phyloP scores from a whole-genome alignment of 257 asterid genomes.

The Plectranthus barbatus region DNA sequence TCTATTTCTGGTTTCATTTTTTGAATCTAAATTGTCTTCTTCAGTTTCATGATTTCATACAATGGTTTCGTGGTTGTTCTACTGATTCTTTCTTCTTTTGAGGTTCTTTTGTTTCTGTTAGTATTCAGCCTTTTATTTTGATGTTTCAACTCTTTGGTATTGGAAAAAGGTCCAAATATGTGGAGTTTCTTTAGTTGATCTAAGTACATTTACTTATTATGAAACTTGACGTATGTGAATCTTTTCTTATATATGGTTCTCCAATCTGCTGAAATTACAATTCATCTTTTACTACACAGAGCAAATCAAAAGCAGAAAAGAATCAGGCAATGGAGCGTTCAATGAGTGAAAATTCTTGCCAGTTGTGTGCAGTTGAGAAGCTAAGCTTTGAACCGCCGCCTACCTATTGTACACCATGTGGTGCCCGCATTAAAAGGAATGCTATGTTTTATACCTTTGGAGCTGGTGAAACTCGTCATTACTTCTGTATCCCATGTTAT shows the following conservation, averaged over 20 bases:
- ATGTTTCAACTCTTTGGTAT: constrained; percentile 5
- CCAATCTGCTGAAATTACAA: neutral
- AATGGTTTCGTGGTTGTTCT: neutral
- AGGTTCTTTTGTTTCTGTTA: neutral
- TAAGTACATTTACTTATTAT: neutral
- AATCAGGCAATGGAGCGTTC: constrained; percentile 91
- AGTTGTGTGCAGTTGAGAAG: constrained; percentile 97
- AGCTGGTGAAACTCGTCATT: constrained; percentile 85
- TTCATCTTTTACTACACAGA: constrained; percentile 41
- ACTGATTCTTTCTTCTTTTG: constrained; percentile 10
- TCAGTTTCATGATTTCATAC: neutral
- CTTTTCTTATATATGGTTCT: too few relatives aligned
- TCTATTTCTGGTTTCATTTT: neutral
- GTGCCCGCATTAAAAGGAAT: constrained; percentile 90
- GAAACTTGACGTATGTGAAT: too few relatives aligned
- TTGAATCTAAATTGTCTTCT: constrained; percentile 5
- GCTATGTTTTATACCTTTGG: constrained; percentile 86
- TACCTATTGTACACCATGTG: constrained; percentile 82
- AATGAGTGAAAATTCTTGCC: constrained; percentile 93
- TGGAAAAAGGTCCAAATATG: constrained; percentile 1
- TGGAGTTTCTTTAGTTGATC: constrained; percentile 7
- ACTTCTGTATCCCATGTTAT: constrained; percentile 78
- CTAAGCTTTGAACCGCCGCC: constrained; percentile 98
- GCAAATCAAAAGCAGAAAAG: constrained; percentile 90
- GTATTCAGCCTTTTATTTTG: neutral